Conservation (phyloP, 2,329 filamentous ascomycete genomes). For the Juglanconis sp. region DNA sequence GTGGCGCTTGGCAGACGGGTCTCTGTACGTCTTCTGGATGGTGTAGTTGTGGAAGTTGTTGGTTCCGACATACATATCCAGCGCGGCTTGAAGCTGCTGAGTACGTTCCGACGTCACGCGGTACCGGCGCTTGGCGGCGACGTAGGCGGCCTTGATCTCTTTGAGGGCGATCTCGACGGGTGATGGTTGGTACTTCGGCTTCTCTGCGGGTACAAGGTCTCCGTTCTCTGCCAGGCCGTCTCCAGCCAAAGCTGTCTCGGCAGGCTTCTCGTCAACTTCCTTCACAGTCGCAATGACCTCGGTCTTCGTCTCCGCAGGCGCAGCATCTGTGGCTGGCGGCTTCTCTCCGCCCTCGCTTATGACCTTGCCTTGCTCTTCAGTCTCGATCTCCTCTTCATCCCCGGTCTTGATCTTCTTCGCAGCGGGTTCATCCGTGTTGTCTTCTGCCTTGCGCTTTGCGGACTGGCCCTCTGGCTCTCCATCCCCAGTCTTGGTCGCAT, state of each 20-base stretch:
- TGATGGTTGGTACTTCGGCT: slow-evolving; percentile 32
- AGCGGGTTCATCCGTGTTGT: slow-evolving; percentile 1
- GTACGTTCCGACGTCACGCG: slow-evolving; percentile 72
- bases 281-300: slow-evolving; percentile 1
- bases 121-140: slow-evolving; percentile 79
- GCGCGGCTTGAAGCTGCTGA: slow-evolving; percentile 68
- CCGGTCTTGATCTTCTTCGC: slow-evolving; percentile 15
- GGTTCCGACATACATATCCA: slow-evolving; percentile 77
- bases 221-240: slow-evolving; percentile 1
- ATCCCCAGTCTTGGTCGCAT: slow-evolving; percentile 11
- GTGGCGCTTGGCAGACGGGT: slow-evolving; percentile 81
- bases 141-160: slow-evolving; percentile 76
- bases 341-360: neutral
- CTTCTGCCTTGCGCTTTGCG: slow-evolving; percentile 16
- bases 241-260: neutral
- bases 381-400: neutral
- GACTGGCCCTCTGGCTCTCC: neutral
- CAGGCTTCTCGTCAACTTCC: slow-evolving; percentile 5
- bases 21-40: slow-evolving; percentile 76
- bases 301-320: neutral
- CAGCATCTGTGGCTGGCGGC: neutral
- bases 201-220: slow-evolving; percentile 10
- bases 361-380: neutral
- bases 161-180: slow-evolving; percentile 65
- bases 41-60: slow-evolving; percentile 98